Evolutionary conservation across 257 asterid genomes (phyloP), one percentile per base, ranked within the genome.

Genomic region (Ligustrum vulgare): DNA sequence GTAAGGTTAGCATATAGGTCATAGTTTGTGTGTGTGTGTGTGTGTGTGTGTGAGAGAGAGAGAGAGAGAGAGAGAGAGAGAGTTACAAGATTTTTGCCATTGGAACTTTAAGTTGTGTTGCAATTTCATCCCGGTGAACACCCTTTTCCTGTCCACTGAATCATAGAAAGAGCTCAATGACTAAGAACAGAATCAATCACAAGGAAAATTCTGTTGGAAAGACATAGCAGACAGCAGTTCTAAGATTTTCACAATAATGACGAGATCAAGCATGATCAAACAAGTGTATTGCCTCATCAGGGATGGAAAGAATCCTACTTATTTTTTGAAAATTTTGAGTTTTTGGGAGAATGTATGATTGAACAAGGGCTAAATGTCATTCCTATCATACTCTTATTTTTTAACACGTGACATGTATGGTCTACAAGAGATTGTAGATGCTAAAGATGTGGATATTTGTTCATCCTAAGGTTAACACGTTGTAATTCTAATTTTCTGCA

Each of bases 61-160:
- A 54, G 36, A 76, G 69, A 69, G 77, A 78, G 80, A 58, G 47
- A 70, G 82, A 70, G 69, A 70, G 49, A 69, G 78, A 28, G 43
- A 43, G 60, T 6, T 80, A 93, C 98, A 36, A 6, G 37, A 94
- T 83, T 88, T 89, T 94, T 70, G 86, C 93, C 78, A 75, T 33
- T 49, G 97, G 80, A 51, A 94, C 66, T 78, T 90, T 92, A 4
- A 94, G 92, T 39, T 84, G 83, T 45, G 82, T 81, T 32, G 96
- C 96, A 58, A 91, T 86, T 70, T 90, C 97, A 83, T 90, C 70
- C 77, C 80, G 77, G 84, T 94, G 93, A 6, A 86, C 75, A 12
- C 97, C 98, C 82, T 76, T 82, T 49, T 87, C 96, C 82, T 79
- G 83, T 22, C 80, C 72, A 75, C 97, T 92, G 96, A 70, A 86